Conservation (phyloP, 2,329 filamentous ascomycete genomes). For the Pseudodiploospora longispora region DNA sequence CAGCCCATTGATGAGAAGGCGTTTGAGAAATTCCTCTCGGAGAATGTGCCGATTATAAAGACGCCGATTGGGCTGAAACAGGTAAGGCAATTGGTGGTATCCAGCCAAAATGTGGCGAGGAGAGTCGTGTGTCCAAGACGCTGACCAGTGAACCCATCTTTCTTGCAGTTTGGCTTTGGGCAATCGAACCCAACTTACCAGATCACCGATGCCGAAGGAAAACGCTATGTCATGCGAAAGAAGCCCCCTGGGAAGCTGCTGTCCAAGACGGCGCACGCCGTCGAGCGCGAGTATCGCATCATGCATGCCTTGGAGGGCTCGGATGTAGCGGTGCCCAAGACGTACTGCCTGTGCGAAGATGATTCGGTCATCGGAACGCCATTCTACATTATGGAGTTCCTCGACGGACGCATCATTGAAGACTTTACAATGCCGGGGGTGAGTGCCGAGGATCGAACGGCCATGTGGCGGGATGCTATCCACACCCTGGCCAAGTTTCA, state of each 20-base stretch:
- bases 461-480: constrained; percentile 82
- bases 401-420: constrained; percentile 89
- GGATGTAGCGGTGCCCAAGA: constrained; percentile 76
- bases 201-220: constrained; percentile 62
- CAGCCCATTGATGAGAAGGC: constrained; percentile 81
- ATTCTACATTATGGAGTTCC: constrained; percentile 96
- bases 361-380: constrained; percentile 71
- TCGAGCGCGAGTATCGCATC: constrained; percentile 91
- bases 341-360: constrained; percentile 83
- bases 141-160: not conserved
- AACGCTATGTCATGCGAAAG: constrained; percentile 85
- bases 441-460: constrained; percentile 56
- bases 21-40: constrained; percentile 68
- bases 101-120: not conserved
- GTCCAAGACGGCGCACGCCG: constrained; percentile 89
- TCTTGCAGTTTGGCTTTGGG: constrained; percentile 78
- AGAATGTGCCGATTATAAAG: constrained; percentile 75
- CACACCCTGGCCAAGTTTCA: constrained; percentile 81
- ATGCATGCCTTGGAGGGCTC: constrained; percentile 73
- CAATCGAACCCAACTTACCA: constrained; percentile 98
- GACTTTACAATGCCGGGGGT: constrained; percentile 75
- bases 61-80: constrained; percentile 83
- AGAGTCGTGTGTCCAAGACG: not conserved
- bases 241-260: constrained; percentile 93
- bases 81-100: constrained; percentile 37